Percentiles rank a stretch among this genome's conserved stretches.
phyloP scores from a whole-genome alignment of 306 rosid genomes.

The Vigna reflexopilosa region DNA sequence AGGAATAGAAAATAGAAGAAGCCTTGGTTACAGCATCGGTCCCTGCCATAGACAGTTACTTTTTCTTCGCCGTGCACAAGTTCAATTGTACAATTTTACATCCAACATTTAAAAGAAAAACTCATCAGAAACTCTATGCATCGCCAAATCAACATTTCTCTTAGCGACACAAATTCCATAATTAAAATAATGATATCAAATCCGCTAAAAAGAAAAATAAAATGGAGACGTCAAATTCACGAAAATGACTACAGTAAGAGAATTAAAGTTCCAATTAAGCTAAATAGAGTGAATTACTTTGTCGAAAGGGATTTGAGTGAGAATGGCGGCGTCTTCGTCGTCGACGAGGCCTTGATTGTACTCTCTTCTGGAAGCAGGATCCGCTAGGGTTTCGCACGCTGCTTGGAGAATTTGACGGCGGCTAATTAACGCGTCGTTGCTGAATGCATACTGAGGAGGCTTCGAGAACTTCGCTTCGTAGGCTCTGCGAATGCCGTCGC shows the following conservation, averaged over 20 bases:
- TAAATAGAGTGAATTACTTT: constrained; percentile 55
- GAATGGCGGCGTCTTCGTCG: constrained; percentile 63
- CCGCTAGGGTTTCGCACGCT: constrained; percentile 91
- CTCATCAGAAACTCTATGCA: neutral
- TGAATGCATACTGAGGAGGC: constrained; percentile 88
- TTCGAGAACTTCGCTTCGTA: constrained; percentile 88
- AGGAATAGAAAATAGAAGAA: constrained; percentile 2
- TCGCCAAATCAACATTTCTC: neutral
- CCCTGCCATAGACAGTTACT: neutral
- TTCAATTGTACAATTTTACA: neutral
- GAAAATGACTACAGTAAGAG: neutral
- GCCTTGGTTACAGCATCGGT: neutral
- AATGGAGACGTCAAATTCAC: neutral
- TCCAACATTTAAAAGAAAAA: neutral
- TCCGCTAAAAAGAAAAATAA: no score
- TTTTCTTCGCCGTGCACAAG: neutral
- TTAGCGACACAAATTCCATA: neutral
- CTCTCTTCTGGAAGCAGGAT: constrained; percentile 71
- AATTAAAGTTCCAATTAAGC: neutral
- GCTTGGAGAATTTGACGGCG: constrained; percentile 91
- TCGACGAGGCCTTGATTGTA: constrained; percentile 79
- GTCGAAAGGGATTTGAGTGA: constrained; percentile 88
- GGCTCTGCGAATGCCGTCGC: constrained; percentile 85
- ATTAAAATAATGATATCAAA: neutral
- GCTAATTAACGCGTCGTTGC: constrained; percentile 78